Evolutionary conservation across 164 flowering plant species (phyloP).

Genomic region (Saururus chinensis): DNA sequence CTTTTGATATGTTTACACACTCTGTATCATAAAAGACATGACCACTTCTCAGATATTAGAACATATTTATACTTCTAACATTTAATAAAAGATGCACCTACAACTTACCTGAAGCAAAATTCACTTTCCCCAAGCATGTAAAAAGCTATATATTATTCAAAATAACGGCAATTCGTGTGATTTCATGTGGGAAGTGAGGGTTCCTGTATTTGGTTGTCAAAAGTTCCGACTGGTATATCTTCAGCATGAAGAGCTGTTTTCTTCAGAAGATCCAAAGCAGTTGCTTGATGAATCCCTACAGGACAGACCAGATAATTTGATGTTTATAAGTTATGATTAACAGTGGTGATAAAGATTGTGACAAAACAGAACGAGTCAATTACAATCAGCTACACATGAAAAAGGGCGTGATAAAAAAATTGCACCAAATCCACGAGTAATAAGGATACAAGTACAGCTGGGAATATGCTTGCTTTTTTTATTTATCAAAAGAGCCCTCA

Average conservation of each 20-base stretch:
- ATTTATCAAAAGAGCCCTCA: too few relatives aligned
- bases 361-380: too few relatives aligned
- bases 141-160: not conserved
- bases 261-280: conserved; percentile 65
- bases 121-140: not conserved
- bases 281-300: conserved; percentile 80
- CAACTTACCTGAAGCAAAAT: not conserved
- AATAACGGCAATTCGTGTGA: not conserved
- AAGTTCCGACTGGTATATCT: conserved; percentile 35
- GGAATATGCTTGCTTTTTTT: too few relatives aligned
- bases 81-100: not conserved
- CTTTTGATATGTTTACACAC: too few relatives aligned
- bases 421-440: too few relatives aligned
- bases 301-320: conserved; percentile 1
- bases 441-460: too few relatives aligned
- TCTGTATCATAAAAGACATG: too few relatives aligned
- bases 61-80: too few relatives aligned
- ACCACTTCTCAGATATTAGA: too few relatives aligned
- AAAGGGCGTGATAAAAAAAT: too few relatives aligned
- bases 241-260: conserved; percentile 36
- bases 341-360: not conserved
- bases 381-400: too few relatives aligned
- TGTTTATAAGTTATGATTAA: too few relatives aligned
- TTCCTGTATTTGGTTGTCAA: conserved; percentile 40
- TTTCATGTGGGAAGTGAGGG: conserved; percentile 44